Conservation (phyloP, 2,329 filamentous ascomycete genomes). For the Teratosphaeriaceae sp. region DNA sequence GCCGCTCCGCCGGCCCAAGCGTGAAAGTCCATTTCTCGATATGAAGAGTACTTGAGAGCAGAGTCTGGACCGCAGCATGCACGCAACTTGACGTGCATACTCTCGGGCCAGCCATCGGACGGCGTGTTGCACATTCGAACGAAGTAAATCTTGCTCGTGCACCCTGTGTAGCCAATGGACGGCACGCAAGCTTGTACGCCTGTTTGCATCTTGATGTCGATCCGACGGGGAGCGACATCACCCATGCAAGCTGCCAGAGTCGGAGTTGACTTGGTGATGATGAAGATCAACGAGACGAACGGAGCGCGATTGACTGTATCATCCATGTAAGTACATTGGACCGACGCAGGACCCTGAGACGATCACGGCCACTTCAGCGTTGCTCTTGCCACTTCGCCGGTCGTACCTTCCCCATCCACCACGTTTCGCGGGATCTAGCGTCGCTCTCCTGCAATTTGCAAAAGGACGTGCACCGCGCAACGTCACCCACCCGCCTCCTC, state of each 20-base stretch:
- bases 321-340: too few relatives aligned
- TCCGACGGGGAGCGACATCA: not conserved
- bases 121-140: not conserved
- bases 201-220: slow-evolving; percentile 2
- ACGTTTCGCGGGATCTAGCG: not conserved
- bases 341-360: too few relatives aligned
- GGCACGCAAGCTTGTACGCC: not conserved
- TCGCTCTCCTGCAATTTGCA: not conserved
- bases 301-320: too few relatives aligned
- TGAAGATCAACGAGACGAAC: not conserved
- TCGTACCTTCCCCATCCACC: slow-evolving; percentile 2
- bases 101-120: not conserved
- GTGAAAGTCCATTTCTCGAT: too few relatives aligned
- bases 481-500: not conserved
- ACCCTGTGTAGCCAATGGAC: not conserved
- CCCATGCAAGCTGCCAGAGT: not conserved
- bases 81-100: not conserved
- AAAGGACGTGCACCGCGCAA: not conserved
- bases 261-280: not conserved
- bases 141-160: not conserved
- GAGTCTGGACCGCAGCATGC: not conserved
- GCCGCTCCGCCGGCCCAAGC: too few relatives aligned
- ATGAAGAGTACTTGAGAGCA: not conserved
- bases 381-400: not conserved
- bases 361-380: not conserved